phyloP scores from a whole-genome alignment of 129 eudicot species.

The Flaveria brownii region DNA sequence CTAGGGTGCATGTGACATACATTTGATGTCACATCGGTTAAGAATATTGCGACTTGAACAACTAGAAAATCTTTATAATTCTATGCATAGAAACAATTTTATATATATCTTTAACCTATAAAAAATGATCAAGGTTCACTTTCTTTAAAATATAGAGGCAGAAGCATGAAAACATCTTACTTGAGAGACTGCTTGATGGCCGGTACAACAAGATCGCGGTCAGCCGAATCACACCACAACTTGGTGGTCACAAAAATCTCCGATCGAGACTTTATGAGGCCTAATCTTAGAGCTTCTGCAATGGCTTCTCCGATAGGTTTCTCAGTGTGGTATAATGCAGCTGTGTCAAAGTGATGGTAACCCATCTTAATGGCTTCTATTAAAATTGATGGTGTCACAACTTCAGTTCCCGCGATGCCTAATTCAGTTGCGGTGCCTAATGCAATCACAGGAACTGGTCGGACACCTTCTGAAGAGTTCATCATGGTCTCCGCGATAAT shows the following conservation, averaged over 20 bases:
- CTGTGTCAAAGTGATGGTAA: constrained; percentile 55
- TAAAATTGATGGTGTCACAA: constrained; percentile 29
- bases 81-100: background rate
- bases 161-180: background rate
- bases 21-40: no score
- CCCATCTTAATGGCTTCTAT: constrained; percentile 46
- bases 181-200: constrained; percentile 5
- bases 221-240: constrained; percentile 3
- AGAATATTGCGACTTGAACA: no score
- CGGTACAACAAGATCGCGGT: constrained; percentile 10
- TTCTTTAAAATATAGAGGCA: background rate
- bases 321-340: constrained; percentile 43
- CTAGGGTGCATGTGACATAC: no score
- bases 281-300: constrained; percentile 35
- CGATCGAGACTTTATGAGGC: constrained; percentile 11
- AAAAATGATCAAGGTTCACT: no score
- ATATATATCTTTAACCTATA: background rate
- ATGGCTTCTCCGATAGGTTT: constrained; percentile 40
- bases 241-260: constrained; percentile 18
- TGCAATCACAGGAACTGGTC: constrained; percentile 40
- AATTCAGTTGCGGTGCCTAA: constrained; percentile 39
- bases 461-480: constrained; percentile 4
- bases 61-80: no score
- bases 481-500: background rate
- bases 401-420: constrained; percentile 3